These are phyloP conservation scores for Arthrobotrys megalospora DNA, from an alignment of 2,329 filamentous ascomycete species.

Conservation along the genomic window DNA sequence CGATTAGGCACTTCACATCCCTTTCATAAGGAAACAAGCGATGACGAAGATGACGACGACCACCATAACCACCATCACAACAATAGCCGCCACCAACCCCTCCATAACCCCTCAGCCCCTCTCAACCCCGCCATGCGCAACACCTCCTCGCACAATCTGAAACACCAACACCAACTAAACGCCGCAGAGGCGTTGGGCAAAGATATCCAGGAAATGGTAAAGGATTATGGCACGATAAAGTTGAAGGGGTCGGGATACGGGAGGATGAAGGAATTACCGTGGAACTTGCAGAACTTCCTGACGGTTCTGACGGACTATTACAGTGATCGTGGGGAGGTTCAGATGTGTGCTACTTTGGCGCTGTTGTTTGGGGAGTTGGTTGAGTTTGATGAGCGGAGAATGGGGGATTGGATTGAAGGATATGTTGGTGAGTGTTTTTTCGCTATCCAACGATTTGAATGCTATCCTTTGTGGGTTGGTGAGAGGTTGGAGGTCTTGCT, in stretches of 20 bases:
- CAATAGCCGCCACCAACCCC: not conserved
- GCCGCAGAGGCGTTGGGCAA: constrained; percentile 42
- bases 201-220: constrained; percentile 47
- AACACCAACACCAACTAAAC: constrained; percentile 55
- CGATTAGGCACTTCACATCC: constrained; percentile 46
- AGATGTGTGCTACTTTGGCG: constrained; percentile 63
- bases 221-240: constrained; percentile 51
- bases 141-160: constrained; percentile 52
- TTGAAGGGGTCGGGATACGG: constrained; percentile 53
- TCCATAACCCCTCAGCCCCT: constrained; percentile 32
- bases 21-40: constrained; percentile 50
- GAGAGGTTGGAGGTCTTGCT: not conserved
- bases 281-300: constrained; percentile 62
- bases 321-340: constrained; percentile 61
- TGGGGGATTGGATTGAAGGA: constrained; percentile 63
- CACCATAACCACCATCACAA: constrained; percentile 17
- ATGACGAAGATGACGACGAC: constrained; percentile 49
- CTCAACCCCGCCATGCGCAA: constrained; percentile 36
- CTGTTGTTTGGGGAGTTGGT: constrained; percentile 54
- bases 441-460: not conserved
- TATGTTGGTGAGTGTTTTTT: constrained; percentile 61
- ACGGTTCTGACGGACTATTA: constrained; percentile 61
- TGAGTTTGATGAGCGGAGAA: constrained; percentile 59
- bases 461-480: constrained; percentile 8
- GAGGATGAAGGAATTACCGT: constrained; percentile 57